These are phyloP conservation scores for Trichoderma arundinaceum DNA, from an alignment of 2,329 filamentous ascomycete genomes.

Conservation along the genomic window DNA sequence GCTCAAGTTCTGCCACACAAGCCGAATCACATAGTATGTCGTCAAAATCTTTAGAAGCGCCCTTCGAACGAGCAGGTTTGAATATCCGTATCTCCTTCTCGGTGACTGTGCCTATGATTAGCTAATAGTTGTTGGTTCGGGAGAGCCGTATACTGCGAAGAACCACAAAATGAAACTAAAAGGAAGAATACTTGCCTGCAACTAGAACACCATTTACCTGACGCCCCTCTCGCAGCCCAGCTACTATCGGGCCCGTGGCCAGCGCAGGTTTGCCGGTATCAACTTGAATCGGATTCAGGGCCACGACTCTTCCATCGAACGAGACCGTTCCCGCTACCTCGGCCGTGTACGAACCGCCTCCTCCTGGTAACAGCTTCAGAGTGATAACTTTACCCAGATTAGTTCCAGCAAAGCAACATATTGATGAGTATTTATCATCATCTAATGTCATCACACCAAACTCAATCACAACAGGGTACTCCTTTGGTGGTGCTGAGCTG, in stretches of 20 bases:
- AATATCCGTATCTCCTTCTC: constrained; percentile 84
- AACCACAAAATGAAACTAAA: not conserved
- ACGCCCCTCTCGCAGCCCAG: constrained; percentile 73
- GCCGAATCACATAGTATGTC: constrained; percentile 82
- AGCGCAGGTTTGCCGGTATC: constrained; percentile 76
- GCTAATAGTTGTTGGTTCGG: constrained; percentile 21
- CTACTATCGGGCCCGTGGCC: constrained; percentile 77
- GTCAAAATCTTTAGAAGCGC: constrained; percentile 90
- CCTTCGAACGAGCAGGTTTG: constrained; percentile 81
- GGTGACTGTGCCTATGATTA: constrained; percentile 55
- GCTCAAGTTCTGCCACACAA: constrained; percentile 73
- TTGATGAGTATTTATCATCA: constrained; percentile 93
- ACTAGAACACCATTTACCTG: constrained; percentile 82
- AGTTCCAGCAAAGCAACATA: constrained; percentile 89
- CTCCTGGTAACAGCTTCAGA: constrained; percentile 84
- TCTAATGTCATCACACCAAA: constrained; percentile 95
- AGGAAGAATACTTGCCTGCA: constrained; percentile 59
- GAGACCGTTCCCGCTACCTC: constrained; percentile 71
- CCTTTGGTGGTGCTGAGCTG: constrained; percentile 54
- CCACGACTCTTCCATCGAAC: constrained; percentile 73
- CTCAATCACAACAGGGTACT: constrained; percentile 82
- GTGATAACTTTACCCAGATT: constrained; percentile 82
- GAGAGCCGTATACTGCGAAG: too few species aligned
- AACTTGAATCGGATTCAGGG: constrained; percentile 78
- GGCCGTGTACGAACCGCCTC: constrained; percentile 70